Evolutionary conservation across 2,329 filamentous ascomycete species (phyloP).

Genomic region (Trichoderma pleuroti): DNA sequence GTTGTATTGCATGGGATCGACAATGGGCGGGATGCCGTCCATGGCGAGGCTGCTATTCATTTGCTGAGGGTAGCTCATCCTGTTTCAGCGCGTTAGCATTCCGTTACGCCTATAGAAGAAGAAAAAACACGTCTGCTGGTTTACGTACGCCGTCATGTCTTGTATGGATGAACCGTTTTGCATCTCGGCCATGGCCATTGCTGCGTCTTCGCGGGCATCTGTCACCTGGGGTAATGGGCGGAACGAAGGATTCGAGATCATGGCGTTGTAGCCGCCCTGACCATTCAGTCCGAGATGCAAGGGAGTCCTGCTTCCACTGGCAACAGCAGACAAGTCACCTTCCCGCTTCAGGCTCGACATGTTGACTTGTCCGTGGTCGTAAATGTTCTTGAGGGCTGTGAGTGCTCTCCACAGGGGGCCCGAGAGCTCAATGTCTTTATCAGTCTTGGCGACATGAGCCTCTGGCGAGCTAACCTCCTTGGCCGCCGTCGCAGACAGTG

Average conservation of each 20-base stretch:
- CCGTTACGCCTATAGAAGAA: not conserved
- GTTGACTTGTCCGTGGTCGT: conserved; percentile 59
- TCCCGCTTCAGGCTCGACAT: conserved; percentile 51
- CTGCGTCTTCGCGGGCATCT: conserved; percentile 59
- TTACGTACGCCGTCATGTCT: conserved; percentile 43
- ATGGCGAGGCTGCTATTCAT: conserved; percentile 38
- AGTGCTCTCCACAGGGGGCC: conserved; percentile 60
- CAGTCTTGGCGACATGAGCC: conserved; percentile 51
- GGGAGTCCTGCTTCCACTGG: conserved; percentile 46
- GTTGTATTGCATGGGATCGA: conserved; percentile 58
- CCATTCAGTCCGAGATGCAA: conserved; percentile 25
- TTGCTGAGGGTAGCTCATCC: conserved; percentile 27
- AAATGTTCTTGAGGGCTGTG: conserved; percentile 61
- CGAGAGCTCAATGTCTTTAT: conserved; percentile 59
- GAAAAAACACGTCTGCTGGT: not conserved
- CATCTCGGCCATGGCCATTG: conserved; percentile 62
- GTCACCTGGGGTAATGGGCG: conserved; percentile 25
- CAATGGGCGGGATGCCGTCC: conserved; percentile 46
- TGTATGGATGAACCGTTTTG: conserved; percentile 52
- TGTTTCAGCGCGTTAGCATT: not conserved
- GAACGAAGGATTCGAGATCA: conserved; percentile 27
- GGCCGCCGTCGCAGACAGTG: conserved; percentile 60
- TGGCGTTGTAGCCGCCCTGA: conserved; percentile 24
- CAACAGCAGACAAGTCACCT: conserved; percentile 42
- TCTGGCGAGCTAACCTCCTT: conserved; percentile 57